A percentile compares a stretch with the other conserved stretches of the same genome.
Conservation (phyloP, 352 stramenopile genomes). For the Phytophthora multivora region DNA sequence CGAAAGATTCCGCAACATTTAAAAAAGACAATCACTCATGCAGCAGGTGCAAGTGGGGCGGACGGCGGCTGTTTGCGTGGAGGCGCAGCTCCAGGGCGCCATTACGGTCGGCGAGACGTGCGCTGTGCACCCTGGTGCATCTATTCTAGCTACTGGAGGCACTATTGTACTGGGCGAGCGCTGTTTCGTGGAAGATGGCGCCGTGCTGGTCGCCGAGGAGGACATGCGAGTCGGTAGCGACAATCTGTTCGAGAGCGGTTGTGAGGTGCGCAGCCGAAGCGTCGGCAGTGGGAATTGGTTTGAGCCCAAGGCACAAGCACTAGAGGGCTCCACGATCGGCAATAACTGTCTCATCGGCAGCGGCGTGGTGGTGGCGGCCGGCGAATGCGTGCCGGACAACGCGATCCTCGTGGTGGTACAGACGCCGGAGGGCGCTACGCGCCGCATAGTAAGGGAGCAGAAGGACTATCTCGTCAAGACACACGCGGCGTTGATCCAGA, state of each 20-base stretch:
- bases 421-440: slow-evolving; percentile 26
- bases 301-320: slow-evolving; percentile 64
- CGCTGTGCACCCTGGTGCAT: slow-evolving; percentile 54
- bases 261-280: slow-evolving; percentile 52
- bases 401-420: slow-evolving; percentile 74
- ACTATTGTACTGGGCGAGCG: slow-evolving; percentile 65
- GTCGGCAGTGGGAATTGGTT: slow-evolving; percentile 81
- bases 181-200: slow-evolving; percentile 75
- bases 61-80: slow-evolving; percentile 52
- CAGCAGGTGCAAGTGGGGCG: slow-evolving; percentile 24
- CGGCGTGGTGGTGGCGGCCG: slow-evolving; percentile 69
- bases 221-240: slow-evolving; percentile 61
- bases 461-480: slow-evolving; percentile 72
- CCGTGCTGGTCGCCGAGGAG: slow-evolving; percentile 37
- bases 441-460: slow-evolving; percentile 56
- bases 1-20: too few species aligned
- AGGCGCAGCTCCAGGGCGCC: slow-evolving; percentile 46
- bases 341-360: slow-evolving; percentile 85
- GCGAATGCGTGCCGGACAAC: slow-evolving; percentile 72
- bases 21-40: not conserved
- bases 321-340: slow-evolving; percentile 66
- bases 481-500: slow-evolving; percentile 59
- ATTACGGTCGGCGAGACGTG: slow-evolving; percentile 49
- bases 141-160: slow-evolving; percentile 38
- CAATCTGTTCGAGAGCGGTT: slow-evolving; percentile 85